Evolutionary conservation across 2,329 filamentous ascomycete species (phyloP).

Genomic region (Plectosphaerella cucumerina): DNA sequence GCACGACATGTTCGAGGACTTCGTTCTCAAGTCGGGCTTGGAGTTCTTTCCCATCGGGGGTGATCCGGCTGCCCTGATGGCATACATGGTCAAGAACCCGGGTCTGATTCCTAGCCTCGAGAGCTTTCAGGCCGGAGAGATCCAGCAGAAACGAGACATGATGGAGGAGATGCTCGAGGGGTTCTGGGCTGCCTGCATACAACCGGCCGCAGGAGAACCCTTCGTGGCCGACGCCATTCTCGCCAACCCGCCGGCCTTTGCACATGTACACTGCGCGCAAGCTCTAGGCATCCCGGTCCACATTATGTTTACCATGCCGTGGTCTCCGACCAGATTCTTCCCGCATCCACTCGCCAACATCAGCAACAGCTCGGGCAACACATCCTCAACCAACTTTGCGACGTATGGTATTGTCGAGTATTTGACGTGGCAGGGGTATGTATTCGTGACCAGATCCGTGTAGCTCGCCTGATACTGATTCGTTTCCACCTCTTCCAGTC

Average conservation of each 20-base stretch:
- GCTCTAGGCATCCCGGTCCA: conserved; percentile 39
- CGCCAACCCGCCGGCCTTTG: conserved; percentile 44
- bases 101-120: conserved; percentile 20
- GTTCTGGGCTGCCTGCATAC: conserved; percentile 16
- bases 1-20: conserved; percentile 44
- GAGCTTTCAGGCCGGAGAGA: conserved; percentile 18
- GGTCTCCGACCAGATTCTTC: conserved; percentile 68
- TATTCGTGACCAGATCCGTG: not conserved
- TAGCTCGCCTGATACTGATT: too few species aligned
- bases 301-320: conserved; percentile 62
- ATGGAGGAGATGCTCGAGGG: conserved; percentile 18
- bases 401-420: conserved; percentile 68
- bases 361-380: conserved; percentile 44
- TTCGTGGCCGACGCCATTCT: conserved; percentile 48
- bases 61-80: conserved; percentile 37
- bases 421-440: conserved; percentile 65
- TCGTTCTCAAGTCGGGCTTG: conserved; percentile 40
- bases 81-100: conserved; percentile 22
- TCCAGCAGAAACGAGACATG: conserved; percentile 17
- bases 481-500: not conserved
- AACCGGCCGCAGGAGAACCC: conserved; percentile 17
- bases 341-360: conserved; percentile 69
- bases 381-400: conserved; percentile 56
- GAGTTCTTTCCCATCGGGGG: conserved; percentile 52
- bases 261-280: conserved; percentile 43